These are phyloP conservation scores for Colletotrichum sp. DNA, from an alignment of 2,329 filamentous ascomycete species.

Conservation along the genomic window DNA sequence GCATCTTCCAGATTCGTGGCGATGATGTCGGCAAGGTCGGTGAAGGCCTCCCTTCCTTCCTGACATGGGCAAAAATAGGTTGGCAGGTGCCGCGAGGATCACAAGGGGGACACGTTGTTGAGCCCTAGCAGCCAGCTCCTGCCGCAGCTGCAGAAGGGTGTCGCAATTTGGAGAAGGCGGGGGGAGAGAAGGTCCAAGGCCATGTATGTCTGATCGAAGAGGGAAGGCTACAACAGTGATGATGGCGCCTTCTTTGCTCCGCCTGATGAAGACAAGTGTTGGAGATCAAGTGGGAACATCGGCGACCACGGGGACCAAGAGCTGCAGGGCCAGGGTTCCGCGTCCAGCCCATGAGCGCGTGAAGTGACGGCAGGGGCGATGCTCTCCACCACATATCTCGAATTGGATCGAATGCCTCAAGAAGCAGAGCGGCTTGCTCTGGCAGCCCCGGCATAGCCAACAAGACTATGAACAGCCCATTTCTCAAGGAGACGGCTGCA, in stretches of 20 bases:
- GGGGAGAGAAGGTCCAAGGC: not conserved
- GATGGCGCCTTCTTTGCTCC: not conserved
- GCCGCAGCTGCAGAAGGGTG: not conserved
- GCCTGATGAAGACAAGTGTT: not conserved
- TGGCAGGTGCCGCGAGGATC: not conserved
- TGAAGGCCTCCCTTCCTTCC: not conserved
- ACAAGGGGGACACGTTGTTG: not conserved
- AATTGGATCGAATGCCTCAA: not conserved
- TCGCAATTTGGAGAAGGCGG: conserved; percentile 1
- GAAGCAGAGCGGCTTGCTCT: not conserved
- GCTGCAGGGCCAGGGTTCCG: not conserved
- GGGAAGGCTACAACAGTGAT: not conserved
- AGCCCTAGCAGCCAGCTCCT: not conserved
- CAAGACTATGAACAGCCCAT: not conserved
- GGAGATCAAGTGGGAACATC: not conserved
- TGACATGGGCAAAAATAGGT: not conserved
- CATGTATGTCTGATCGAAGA: not conserved
- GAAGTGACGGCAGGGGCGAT: not conserved
- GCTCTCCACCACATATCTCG: not conserved
- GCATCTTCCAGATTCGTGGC: not conserved
- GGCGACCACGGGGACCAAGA: not conserved
- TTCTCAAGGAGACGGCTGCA: not conserved
- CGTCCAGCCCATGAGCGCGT: not conserved
- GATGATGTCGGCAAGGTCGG: not conserved
- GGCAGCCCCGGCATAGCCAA: not conserved